Evolutionary conservation across 768 basidiomycete genomes (phyloP).

Genomic region (Pulveroboletus ravenelii): DNA sequence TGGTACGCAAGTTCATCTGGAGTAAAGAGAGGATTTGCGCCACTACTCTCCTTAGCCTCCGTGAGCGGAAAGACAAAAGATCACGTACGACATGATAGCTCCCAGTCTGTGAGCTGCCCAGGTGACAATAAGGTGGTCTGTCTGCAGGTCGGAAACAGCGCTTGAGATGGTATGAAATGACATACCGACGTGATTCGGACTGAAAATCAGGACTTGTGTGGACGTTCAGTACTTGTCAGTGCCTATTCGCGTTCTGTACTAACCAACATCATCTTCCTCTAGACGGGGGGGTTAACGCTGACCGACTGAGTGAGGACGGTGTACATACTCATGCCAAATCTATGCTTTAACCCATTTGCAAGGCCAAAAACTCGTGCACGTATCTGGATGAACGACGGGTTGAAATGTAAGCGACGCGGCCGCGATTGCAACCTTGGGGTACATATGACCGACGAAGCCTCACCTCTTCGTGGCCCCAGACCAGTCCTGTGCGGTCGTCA

Average conservation of each 20-base stretch:
- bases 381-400: conserved; percentile 22
- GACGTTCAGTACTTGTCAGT: conserved; percentile 4
- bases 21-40: conserved; percentile 59
- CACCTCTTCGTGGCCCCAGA: conserved; percentile 36
- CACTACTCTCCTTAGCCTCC: conserved; percentile 32
- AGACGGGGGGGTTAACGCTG: not conserved
- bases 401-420: not conserved
- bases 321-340: conserved; percentile 32
- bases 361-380: conserved; percentile 34
- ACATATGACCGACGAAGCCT: not conserved
- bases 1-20: conserved; percentile 57
- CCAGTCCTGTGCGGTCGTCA: conserved; percentile 37
- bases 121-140: conserved; percentile 53
- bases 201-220: conserved; percentile 53
- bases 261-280: conserved; percentile 40
- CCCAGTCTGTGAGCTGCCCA: conserved; percentile 57
- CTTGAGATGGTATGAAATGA: not conserved
- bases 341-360: conserved; percentile 34
- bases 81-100: conserved; percentile 51
- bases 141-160: not conserved
- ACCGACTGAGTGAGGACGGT: not conserved
- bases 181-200: conserved; percentile 63
- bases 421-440: not conserved
- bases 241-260: conserved; percentile 4
- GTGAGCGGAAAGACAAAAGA: not conserved